Percentiles rank a stretch among this genome's conserved stretches.
Evolutionary conservation across 345 rosid species (phyloP).

Genomic region (Combretum micranthum): DNA sequence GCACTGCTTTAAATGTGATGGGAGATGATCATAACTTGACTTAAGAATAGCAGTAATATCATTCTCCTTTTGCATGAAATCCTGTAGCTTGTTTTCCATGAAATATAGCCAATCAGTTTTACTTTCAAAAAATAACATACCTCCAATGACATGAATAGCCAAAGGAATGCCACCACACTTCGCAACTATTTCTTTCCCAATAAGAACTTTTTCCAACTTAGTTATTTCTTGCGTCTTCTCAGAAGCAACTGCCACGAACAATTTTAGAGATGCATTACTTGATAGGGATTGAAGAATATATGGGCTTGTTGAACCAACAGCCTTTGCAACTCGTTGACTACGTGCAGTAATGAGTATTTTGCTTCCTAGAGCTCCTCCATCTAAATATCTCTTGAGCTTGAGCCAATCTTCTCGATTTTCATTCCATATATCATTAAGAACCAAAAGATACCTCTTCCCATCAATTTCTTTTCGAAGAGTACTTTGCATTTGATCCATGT

Average conservation of each 20-base stretch:
- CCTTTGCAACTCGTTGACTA: neutral
- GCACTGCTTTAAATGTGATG: slow-evolving; percentile 23
- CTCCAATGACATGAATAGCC: slow-evolving; percentile 14
- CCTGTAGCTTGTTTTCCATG: neutral
- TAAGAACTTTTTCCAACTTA: neutral
- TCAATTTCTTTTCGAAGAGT: neutral
- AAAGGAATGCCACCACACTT: slow-evolving; percentile 20
- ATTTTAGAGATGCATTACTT: slow-evolving; percentile 1
- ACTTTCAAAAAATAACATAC: slow-evolving; percentile 7
- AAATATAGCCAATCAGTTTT: slow-evolving; percentile 15
- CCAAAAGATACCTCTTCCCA: slow-evolving; percentile 3
- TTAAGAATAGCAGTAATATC: slow-evolving; percentile 8
- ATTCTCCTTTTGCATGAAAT: neutral
- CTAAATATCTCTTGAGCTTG: no score
- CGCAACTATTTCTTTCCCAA: slow-evolving; percentile 12
- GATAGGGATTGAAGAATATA: slow-evolving; percentile 1
- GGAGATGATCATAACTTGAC: slow-evolving; percentile 19
- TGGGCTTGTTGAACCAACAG: neutral
- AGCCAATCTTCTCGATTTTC: neutral
- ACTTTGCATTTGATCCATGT: neutral
- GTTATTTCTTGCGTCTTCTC: neutral
- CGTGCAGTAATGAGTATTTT: slow-evolving; percentile 7
- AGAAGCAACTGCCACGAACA: neutral
- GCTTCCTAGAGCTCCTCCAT: neutral
- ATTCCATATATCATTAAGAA: neutral